phyloP scores from a whole-genome alignment of 805 yeast genomes.

The Kluyveromyces lactis region DNA sequence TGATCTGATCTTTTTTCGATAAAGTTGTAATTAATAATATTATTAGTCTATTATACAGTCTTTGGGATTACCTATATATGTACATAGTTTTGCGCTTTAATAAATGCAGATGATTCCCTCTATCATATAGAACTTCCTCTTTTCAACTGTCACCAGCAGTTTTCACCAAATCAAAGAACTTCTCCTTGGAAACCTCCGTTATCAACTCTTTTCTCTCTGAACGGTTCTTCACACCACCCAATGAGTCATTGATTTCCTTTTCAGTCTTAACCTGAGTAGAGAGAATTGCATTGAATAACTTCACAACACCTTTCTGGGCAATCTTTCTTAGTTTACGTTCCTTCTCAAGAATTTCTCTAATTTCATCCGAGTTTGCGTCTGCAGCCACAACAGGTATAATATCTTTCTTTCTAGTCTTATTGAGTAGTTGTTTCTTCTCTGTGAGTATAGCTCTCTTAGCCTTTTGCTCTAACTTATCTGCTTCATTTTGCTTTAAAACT shows the following conservation, averaged over 20 bases:
- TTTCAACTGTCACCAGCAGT: slow-evolving; percentile 50
- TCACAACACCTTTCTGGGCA: slow-evolving; percentile 84
- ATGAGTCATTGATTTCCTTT: slow-evolving; percentile 39
- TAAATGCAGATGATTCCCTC: too few relatives aligned
- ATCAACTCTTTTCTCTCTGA: slow-evolving; percentile 46
- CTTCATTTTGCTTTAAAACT: slow-evolving; percentile 62
- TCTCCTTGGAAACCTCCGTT: slow-evolving; percentile 80
- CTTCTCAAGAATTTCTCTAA: slow-evolving; percentile 50
- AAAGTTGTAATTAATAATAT: background rate
- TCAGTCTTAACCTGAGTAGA: slow-evolving; percentile 62
- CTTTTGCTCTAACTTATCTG: slow-evolving; percentile 73
- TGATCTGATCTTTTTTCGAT: slow-evolving; percentile 7
- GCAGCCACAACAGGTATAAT: slow-evolving; percentile 58
- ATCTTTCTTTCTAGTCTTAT: slow-evolving; percentile 58
- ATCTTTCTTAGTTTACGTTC: slow-evolving; percentile 66
- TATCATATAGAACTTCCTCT: background rate
- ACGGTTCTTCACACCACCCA: slow-evolving; percentile 35
- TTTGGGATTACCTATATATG: background rate
- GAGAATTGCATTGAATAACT: slow-evolving; percentile 74
- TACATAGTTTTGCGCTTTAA: too few relatives aligned
- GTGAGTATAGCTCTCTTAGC: slow-evolving; percentile 62
- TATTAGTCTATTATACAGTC: slow-evolving; percentile 5
- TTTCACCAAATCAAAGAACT: slow-evolving; percentile 78
- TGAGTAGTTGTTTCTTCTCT: slow-evolving; percentile 64
- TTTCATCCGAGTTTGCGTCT: slow-evolving; percentile 34